Base-by-base conservation (phyloP, 2,329 filamentous ascomycete genomes). In the Emergomyces orientalis region DNA sequence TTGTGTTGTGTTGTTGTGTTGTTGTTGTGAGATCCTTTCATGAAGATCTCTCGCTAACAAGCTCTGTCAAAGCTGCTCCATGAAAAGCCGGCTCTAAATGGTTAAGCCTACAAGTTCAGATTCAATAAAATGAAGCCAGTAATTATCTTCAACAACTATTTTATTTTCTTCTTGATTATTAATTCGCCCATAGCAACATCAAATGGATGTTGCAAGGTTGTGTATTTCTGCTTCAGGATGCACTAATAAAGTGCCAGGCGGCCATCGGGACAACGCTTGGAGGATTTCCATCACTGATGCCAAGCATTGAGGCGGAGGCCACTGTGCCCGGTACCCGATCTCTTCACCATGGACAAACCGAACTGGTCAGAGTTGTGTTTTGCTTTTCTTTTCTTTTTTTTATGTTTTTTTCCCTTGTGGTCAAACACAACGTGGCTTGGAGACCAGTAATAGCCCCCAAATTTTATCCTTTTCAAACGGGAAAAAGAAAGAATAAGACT, bases 281-380 rank as follows among this genome's bases (percentile, higher is more conserved):
- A 60, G 49, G 37, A 54, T 22, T 51, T 39, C 59, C 59, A 47
- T 54, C 32, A 7, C 59, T 52, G 45, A 39, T 51, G 58, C 59
- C 59, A 52, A 60, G 59, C 13, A 54, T 52, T 60, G 59, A 22
- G 45, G 59, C 59, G 49, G 45, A 60, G 45, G 43, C 45, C 9
- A 19, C 47, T 32, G 30, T 32, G n/a, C 37, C 47, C 47, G 22
- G 25, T 13, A 11, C 13, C 59, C 59, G 59, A 60, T 54, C 59
- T 60, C 59, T 59, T 32, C 39, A 17, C 45, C 56, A 17, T 41
- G 54, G 54, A 14, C 22, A 19, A 14, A 39, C 54, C 34, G 4
- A 19, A 39, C n/a, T n/a, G 22, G 27, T 3, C 57, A 34, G 4
- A 45, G 22, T 34, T 47, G 14, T 3, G 22, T 30, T 27, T 41